These are phyloP conservation scores for Puccinellia tenuiflora DNA, from an alignment of 176 grass and related monocot species.

Conservation along the genomic window DNA sequence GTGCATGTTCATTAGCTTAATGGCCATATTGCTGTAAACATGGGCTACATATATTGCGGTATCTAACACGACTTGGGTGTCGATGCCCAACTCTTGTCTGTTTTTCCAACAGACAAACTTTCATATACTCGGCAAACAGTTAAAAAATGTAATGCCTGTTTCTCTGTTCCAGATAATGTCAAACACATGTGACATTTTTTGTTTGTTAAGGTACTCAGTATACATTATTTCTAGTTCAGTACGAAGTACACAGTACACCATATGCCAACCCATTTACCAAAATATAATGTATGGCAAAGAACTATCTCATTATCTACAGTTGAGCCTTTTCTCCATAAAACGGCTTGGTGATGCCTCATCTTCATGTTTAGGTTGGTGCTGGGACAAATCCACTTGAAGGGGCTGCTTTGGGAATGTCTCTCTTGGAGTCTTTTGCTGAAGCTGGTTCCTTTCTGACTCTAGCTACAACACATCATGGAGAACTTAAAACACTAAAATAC, in stretches of 20 bases:
- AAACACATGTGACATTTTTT: neutral
- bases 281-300: conserved; percentile 9
- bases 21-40: neutral
- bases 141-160: conserved; percentile 8
- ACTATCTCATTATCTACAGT: neutral
- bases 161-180: conserved; percentile 14
- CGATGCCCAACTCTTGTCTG: neutral
- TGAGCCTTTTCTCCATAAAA: conserved; percentile 16
- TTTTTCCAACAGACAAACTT: neutral
- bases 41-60: neutral
- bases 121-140: neutral
- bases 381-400: conserved; percentile 89
- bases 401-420: conserved; percentile 73
- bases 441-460: conserved; percentile 62
- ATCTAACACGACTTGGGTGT: neutral
- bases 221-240: neutral
- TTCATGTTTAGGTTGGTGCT: conserved; percentile 54
- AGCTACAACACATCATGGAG: conserved; percentile 79
- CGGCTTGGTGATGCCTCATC: neutral
- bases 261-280: neutral
- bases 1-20: neutral
- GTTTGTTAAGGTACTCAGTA: neutral
- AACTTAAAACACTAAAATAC: conserved; percentile 85
- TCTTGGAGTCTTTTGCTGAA: conserved; percentile 82
- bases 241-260: neutral